phyloP scores from a whole-genome alignment of 2,329 filamentous ascomycete species.

The Zalaria sp. region DNA sequence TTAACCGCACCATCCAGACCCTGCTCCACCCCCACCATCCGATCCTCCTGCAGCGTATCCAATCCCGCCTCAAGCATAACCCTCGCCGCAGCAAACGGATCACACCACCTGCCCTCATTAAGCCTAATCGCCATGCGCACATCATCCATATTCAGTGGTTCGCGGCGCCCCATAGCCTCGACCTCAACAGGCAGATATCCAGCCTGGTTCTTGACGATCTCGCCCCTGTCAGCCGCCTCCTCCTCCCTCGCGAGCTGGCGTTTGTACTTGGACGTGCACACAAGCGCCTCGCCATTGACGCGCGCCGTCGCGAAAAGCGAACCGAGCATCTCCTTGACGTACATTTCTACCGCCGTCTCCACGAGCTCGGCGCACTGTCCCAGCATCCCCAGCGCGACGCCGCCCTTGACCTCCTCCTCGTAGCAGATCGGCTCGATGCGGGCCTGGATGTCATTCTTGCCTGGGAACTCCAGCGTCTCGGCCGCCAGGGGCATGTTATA shows the following conservation, averaged over 20 bases:
- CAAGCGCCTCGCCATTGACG: slow-evolving; percentile 39
- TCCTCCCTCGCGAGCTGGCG: slow-evolving; percentile 65
- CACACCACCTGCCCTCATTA: slow-evolving; percentile 56
- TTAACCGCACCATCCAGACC: slow-evolving; percentile 8
- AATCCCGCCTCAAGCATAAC: slow-evolving; percentile 52
- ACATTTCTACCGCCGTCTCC: slow-evolving; percentile 47
- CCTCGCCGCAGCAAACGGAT: slow-evolving; percentile 58
- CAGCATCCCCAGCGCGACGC: slow-evolving; percentile 23
- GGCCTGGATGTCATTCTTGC: slow-evolving; percentile 39
- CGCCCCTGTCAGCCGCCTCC: slow-evolving; percentile 55
- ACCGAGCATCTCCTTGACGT: slow-evolving; percentile 46
- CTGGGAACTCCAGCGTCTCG: slow-evolving; percentile 50
- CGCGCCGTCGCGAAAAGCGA: slow-evolving; percentile 40
- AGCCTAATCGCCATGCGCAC: slow-evolving; percentile 62
- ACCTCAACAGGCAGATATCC: slow-evolving; percentile 72
- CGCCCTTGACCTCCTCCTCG: slow-evolving; percentile 44
- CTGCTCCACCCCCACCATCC: slow-evolving; percentile 4
- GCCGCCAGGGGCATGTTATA: slow-evolving; percentile 47
- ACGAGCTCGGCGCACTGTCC: slow-evolving; percentile 44
- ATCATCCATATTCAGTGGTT: slow-evolving; percentile 64
- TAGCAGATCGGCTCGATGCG: slow-evolving; percentile 53
- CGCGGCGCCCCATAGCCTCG: slow-evolving; percentile 57
- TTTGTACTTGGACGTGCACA: slow-evolving; percentile 69
- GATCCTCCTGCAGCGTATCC: slow-evolving; percentile 19
- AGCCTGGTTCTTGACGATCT: slow-evolving; percentile 57